Evolutionary conservation across 306 rosid species (phyloP).

Genomic region (Hippophae tibetana): DNA sequence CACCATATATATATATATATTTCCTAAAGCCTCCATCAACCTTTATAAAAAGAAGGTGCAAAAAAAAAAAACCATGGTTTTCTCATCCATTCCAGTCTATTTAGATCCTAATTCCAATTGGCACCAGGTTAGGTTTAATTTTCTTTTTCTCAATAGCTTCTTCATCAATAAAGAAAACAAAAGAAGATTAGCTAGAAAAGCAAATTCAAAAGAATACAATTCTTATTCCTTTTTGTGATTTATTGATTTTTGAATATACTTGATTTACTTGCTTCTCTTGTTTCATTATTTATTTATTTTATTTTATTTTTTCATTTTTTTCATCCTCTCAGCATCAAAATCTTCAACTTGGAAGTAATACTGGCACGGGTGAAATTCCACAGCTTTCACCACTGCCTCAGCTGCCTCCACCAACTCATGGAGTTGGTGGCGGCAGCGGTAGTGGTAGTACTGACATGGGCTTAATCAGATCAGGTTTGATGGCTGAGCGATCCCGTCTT

Average conservation of each 20-base stretch:
- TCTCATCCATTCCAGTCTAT: slow-evolving; percentile 91
- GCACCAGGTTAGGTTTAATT: slow-evolving; percentile 73
- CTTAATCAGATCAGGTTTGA: slow-evolving; percentile 61
- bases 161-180: slow-evolving; percentile 14
- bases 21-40: slow-evolving; percentile 67
- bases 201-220: slow-evolving; percentile 49
- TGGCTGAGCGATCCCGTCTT: slow-evolving; percentile 79
- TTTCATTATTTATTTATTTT: not conserved
- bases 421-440: slow-evolving; percentile 15
- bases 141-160: slow-evolving; percentile 29
- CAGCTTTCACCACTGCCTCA: slow-evolving; percentile 36
- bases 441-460: slow-evolving; percentile 22
- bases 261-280: slow-evolving; percentile 28
- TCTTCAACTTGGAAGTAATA: slow-evolving; percentile 27
- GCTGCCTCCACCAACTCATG: slow-evolving; percentile 17
- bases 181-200: slow-evolving; percentile 19
- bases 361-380: slow-evolving; percentile 28
- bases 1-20: slow-evolving; percentile 37
- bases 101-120: slow-evolving; percentile 88
- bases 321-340: slow-evolving; percentile 45
- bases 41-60: slow-evolving; percentile 65
- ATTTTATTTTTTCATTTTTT: not conserved
- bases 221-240: slow-evolving; percentile 54
- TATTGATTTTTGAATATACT: slow-evolving; percentile 66
- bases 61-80: slow-evolving; percentile 64